Percentiles rank a stretch among this genome's conserved stretches.
These are phyloP conservation scores for Stachybotrys elegans DNA, from an alignment of 2,329 filamentous ascomycete species.

Conservation along the genomic window DNA sequence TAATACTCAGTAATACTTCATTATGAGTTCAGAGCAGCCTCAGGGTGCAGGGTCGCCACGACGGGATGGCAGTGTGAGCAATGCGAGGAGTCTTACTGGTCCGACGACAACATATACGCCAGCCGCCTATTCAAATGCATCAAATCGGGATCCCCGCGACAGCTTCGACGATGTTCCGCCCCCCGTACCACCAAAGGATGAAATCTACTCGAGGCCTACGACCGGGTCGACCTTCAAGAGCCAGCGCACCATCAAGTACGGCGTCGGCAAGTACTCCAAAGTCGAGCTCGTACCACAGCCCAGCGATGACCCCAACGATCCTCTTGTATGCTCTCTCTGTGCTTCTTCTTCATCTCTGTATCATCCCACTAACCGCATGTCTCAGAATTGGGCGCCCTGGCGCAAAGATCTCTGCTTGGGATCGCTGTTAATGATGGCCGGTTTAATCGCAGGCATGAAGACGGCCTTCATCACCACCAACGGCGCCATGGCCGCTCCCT, in stretches of 20 bases:
- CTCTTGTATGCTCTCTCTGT: conserved; percentile 35
- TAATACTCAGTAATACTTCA: background rate
- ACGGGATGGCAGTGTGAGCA: too few species aligned
- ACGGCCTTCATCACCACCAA: conserved; percentile 47
- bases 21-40: too few species aligned
- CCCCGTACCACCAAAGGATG: background rate
- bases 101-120: too few species aligned
- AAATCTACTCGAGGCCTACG: conserved; percentile 10
- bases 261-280: conserved; percentile 33
- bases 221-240: conserved; percentile 9
- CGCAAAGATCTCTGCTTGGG: conserved; percentile 45
- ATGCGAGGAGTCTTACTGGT: too few species aligned
- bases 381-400: conserved; percentile 51
- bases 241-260: conserved; percentile 40
- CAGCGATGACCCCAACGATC: conserved; percentile 49
- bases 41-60: too few species aligned
- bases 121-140: too few species aligned
- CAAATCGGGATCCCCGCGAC: too few species aligned
- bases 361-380: background rate
- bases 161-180: background rate
- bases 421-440: conserved; percentile 40
- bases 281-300: conserved; percentile 50
- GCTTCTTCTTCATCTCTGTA: background rate
- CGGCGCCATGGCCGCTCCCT: conserved; percentile 34
- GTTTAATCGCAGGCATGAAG: conserved; percentile 47